phyloP scores from a whole-genome alignment of 257 asterid species.

The Verbascum thapsus region DNA sequence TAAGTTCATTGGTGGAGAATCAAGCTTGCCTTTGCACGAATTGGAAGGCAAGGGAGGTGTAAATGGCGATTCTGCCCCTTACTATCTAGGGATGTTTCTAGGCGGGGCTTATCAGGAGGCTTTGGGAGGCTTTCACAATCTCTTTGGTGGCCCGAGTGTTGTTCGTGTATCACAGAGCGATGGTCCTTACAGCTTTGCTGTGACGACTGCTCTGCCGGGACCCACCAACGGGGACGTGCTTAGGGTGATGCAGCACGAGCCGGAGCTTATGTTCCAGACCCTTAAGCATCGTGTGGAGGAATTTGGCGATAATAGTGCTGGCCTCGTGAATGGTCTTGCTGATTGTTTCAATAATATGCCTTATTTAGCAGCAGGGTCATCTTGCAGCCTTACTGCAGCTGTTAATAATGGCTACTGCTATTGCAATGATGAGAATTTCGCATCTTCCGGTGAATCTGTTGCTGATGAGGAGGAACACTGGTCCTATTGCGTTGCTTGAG shows the following conservation, averaged over 20 bases:
- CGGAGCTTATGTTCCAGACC: conserved; percentile 85
- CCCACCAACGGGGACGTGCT: conserved; percentile 81
- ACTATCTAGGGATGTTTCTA: conserved; percentile 86
- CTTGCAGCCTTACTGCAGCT: conserved; percentile 55
- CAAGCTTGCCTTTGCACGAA: conserved; percentile 86
- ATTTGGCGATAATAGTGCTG: conserved; percentile 35
- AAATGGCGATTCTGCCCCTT: conserved; percentile 38
- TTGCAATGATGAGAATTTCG: conserved; percentile 54
- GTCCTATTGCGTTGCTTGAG: conserved; percentile 79
- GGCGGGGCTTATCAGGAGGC: conserved; percentile 99
- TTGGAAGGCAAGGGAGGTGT: conserved; percentile 41
- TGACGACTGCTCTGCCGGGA: conserved; percentile 78
- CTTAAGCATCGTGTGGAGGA: conserved; percentile 88
- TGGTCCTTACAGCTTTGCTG: conserved; percentile 83
- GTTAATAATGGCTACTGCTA: conserved; percentile 50
- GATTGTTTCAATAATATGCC: conserved; percentile 85
- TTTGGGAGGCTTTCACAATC: conserved; percentile 84
- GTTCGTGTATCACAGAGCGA: conserved; percentile 83
- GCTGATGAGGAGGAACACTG: conserved; percentile 83
- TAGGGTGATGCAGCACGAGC: conserved; percentile 88
- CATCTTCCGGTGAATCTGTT: conserved; percentile 47
- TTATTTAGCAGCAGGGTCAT: conserved; percentile 52
- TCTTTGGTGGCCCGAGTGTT: conserved; percentile 87
- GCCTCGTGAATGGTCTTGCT: conserved; percentile 53
- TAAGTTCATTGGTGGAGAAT: conserved; percentile 89